Conservation (phyloP, 2,329 filamentous ascomycete species). For the Trichophaea hybrida region DNA sequence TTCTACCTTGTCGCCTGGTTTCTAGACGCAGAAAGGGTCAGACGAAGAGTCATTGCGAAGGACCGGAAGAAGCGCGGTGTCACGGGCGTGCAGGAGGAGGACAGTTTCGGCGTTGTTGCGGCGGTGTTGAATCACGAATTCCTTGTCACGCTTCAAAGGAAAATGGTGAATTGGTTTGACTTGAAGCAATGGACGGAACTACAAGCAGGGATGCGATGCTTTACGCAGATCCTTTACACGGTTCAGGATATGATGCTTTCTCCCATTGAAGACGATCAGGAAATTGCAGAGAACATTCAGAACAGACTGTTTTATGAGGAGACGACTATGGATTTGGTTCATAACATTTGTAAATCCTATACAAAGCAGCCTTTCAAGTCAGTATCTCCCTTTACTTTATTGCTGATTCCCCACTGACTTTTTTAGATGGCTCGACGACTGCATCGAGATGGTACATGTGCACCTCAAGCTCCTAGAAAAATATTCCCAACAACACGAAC, state of each 20-base stretch:
- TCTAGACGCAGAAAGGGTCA: constrained; percentile 63
- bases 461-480: constrained; percentile 83
- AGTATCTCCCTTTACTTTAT: background rate
- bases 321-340: constrained; percentile 74
- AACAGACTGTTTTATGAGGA: constrained; percentile 98
- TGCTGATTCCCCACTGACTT: background rate
- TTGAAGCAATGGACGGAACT: constrained; percentile 65
- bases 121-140: constrained; percentile 87
- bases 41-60: constrained; percentile 40
- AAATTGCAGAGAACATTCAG: constrained; percentile 94
- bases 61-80: constrained; percentile 36
- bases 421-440: constrained; percentile 61
- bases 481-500: constrained; percentile 87
- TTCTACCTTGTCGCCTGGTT: constrained; percentile 94
- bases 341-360: constrained; percentile 68
- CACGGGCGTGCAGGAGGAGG: constrained; percentile 27
- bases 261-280: constrained; percentile 77
- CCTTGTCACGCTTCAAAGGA: constrained; percentile 73
- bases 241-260: constrained; percentile 86
- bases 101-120: constrained; percentile 75
- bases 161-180: constrained; percentile 65
- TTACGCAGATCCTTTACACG: constrained; percentile 83
- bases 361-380: constrained; percentile 77
- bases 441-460: constrained; percentile 79
- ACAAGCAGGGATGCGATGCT: constrained; percentile 79